Percentiles rank a stretch among this genome's conserved stretches.
Conservation (phyloP, 1,139 yeast species). For the Nakaseomyces uthaithaninus region DNA sequence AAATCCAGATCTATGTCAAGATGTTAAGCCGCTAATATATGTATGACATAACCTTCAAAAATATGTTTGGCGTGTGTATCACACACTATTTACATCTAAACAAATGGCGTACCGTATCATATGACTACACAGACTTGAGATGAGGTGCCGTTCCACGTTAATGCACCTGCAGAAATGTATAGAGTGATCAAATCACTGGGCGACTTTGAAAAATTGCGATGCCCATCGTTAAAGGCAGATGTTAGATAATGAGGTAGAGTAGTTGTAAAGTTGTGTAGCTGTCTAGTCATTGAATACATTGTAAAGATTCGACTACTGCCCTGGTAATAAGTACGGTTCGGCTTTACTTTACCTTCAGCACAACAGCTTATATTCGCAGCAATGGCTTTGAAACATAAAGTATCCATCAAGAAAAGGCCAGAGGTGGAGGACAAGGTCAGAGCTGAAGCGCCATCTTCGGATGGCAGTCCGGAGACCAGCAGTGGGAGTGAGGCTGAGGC, state of each 20-base stretch:
- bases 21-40: too few species aligned
- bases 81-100: neutral
- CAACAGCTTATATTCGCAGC: too few species aligned
- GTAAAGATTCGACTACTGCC: too few species aligned
- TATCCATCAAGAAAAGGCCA: neutral
- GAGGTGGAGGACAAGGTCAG: slow-evolving; percentile 7
- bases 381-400: neutral
- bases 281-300: too few species aligned
- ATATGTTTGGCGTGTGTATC: neutral
- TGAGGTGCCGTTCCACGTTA: neutral
- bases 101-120: neutral
- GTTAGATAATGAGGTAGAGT: neutral
- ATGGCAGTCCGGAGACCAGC: neutral
- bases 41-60: too few species aligned
- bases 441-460: too few species aligned
- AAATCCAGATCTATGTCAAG: too few species aligned
- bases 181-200: too few species aligned
- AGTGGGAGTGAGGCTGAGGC: slow-evolving; percentile 5
- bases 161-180: too few species aligned
- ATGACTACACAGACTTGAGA: neutral
- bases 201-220: slow-evolving; percentile 4
- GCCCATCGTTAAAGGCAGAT: slow-evolving; percentile 3
- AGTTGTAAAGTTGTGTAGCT: neutral
- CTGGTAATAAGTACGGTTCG: too few species aligned
- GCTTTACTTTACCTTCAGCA: too few species aligned